Evolutionary conservation across 495 filamentous ascomycete species (phyloP).

Genomic region (Aspergillus mulundensis): DNA sequence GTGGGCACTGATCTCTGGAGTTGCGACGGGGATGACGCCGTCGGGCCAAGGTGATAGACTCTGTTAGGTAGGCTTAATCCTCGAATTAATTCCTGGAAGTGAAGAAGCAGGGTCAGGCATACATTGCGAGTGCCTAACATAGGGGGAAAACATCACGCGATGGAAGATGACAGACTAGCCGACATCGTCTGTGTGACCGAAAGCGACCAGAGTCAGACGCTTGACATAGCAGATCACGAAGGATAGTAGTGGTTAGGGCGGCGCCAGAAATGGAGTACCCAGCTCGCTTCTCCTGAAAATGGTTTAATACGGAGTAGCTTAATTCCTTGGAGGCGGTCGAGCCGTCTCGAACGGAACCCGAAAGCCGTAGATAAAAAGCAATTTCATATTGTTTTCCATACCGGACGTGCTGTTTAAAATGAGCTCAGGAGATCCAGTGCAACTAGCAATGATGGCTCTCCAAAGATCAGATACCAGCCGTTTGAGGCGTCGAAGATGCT

Average conservation of each 20-base stretch:
- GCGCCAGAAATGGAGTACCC: neutral
- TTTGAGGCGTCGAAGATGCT: neutral
- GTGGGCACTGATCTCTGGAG: neutral
- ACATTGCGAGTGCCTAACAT: neutral
- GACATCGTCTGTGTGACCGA: neutral
- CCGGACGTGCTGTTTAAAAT: neutral
- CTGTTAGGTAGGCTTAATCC: neutral
- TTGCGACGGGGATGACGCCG: neutral
- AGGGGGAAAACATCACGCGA: conserved; percentile 6
- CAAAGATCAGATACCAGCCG: neutral
- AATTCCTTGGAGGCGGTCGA: neutral
- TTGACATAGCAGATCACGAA: neutral
- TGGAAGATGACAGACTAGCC: conserved; percentile 7
- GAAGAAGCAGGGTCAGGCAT: conserved; percentile 2
- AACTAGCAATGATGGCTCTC: neutral
- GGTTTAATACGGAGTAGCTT: neutral
- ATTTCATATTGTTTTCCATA: neutral
- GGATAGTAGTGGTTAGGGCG: neutral
- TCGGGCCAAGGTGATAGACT: neutral
- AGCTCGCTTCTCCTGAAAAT: neutral
- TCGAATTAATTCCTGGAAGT: neutral
- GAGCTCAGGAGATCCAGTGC: no score
- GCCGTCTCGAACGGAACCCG: neutral
- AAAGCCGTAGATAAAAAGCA: neutral
- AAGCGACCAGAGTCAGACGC: neutral